Percentiles rank a stretch among this genome's conserved stretches.
Evolutionary conservation across 2,329 filamentous ascomycete genomes (phyloP).

Genomic region (Epichloe scottii): DNA sequence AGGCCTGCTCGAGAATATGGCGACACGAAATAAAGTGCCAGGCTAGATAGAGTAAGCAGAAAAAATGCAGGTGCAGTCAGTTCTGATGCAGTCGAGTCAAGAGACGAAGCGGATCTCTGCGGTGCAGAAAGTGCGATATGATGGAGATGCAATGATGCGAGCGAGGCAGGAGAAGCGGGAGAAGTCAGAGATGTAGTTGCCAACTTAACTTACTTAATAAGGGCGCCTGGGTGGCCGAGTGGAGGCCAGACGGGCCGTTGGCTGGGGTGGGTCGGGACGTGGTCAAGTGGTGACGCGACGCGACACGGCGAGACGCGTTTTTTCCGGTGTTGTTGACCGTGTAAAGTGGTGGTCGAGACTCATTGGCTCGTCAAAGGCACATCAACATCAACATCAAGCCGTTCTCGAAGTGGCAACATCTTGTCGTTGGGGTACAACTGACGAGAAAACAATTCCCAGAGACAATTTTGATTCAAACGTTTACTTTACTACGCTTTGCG

Average conservation of each 20-base stretch:
- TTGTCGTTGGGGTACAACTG: too few relatives aligned
- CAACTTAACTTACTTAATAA: background rate
- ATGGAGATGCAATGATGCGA: background rate
- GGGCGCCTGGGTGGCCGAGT: conserved; percentile 1
- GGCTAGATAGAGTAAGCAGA: background rate
- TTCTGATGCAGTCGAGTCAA: background rate
- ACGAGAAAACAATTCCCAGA: too few relatives aligned
- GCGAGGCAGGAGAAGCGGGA: conserved; percentile 1
- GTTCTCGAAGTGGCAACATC: too few relatives aligned
- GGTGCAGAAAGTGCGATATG: background rate
- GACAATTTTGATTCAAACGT: background rate
- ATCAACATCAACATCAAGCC: too few relatives aligned
- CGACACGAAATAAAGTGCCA: background rate
- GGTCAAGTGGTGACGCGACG: background rate
- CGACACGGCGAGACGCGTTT: conserved; percentile 1
- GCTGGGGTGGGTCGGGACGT: background rate
- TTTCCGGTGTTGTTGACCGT: background rate
- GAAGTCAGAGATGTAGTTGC: conserved; percentile 1
- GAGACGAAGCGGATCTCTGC: background rate
- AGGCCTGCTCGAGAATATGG: background rate
- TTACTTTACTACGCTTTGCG: conserved; percentile 6
- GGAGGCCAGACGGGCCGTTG: background rate
- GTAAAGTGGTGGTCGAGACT: too few relatives aligned
- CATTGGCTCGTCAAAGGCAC: too few relatives aligned
- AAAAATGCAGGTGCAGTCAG: background rate